A percentile compares a stretch with the other conserved stretches of the same genome.
phyloP scores from a whole-genome alignment of 371 early-diverging fungal species.

The Phascolomyces articulosus region DNA sequence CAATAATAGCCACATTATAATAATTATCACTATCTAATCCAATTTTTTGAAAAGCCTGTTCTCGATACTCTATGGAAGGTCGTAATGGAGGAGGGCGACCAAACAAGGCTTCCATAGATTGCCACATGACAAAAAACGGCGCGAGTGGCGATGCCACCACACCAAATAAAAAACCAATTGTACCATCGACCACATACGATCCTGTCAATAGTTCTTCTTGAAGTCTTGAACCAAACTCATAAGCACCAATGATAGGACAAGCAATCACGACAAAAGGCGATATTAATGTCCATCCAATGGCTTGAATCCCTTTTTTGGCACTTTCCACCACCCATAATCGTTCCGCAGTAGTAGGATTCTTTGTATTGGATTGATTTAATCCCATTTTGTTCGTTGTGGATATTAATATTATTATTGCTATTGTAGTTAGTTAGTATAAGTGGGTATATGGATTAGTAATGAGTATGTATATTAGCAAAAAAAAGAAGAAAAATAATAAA shows the following conservation, averaged over 20 bases:
- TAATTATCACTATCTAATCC: conserved; percentile 11
- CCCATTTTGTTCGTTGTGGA: too few species aligned
- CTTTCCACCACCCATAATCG: conserved; percentile 24
- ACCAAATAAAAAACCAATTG: conserved; percentile 30
- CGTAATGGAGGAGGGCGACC: conserved; percentile 4
- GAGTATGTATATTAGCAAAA: too few species aligned
- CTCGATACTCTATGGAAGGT: background rate
- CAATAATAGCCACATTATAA: conserved; percentile 32
- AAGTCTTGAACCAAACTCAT: conserved; percentile 25
- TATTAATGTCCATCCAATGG: conserved; percentile 21
- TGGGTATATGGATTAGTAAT: too few species aligned
- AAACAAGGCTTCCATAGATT: conserved; percentile 23
- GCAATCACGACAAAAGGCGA: conserved; percentile 32
- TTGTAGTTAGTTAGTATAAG: too few species aligned
- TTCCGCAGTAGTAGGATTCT: conserved; percentile 20
- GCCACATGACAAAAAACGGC: conserved; percentile 29
- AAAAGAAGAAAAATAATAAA: background rate
- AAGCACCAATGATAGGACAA: conserved; percentile 35
- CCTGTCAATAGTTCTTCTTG: conserved; percentile 28
- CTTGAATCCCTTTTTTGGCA: conserved; percentile 25
- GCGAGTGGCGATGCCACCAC: conserved; percentile 30
- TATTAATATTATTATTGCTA: too few species aligned
- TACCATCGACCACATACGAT: conserved; percentile 16
- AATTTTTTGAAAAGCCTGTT: conserved; percentile 1
- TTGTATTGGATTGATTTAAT: background rate